Evolutionary conservation across 495 filamentous ascomycete genomes (phyloP).

Genomic region (Xylaria longipes): DNA sequence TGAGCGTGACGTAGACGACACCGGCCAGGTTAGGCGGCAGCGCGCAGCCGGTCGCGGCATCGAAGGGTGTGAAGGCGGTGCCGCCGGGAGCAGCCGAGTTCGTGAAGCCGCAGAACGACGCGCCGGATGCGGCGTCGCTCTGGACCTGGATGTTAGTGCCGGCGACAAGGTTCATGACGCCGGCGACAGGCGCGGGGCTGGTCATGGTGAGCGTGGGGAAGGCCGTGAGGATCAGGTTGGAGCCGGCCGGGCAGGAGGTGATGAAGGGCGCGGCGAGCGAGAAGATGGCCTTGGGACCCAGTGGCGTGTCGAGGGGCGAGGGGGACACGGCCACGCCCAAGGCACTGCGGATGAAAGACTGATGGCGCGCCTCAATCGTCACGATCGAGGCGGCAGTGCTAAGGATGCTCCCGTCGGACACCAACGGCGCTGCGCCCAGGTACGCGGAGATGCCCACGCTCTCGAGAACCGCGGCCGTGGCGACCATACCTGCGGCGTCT

Average conservation of each 20-base stretch:
- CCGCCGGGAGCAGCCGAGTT: constrained; percentile 58
- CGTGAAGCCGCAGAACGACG: constrained; percentile 63
- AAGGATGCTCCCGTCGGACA: constrained; percentile 59
- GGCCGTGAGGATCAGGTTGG: constrained; percentile 60
- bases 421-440: constrained; percentile 65
- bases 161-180: constrained; percentile 51
- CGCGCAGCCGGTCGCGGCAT: constrained; percentile 52
- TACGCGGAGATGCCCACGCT: constrained; percentile 68
- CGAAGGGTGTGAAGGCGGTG: constrained; percentile 59
- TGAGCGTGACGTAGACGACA: constrained; percentile 60
- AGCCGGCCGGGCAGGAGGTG: constrained; percentile 61
- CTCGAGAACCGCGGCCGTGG: constrained; percentile 65
- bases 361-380: constrained; percentile 67
- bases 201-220: constrained; percentile 64
- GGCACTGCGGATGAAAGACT: constrained; percentile 63
- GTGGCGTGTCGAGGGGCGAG: constrained; percentile 65
- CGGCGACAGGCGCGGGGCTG: constrained; percentile 48
- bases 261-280: constrained; percentile 71
- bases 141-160: constrained; percentile 49
- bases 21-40: constrained; percentile 60
- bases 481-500: constrained; percentile 64
- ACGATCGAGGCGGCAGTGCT: constrained; percentile 64
- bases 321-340: constrained; percentile 57
- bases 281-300: constrained; percentile 64
- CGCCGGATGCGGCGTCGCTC: constrained; percentile 49